Evolutionary conservation across 1,284 basidiomycete species (phyloP).

Genomic region (Puccinia sorghi): DNA sequence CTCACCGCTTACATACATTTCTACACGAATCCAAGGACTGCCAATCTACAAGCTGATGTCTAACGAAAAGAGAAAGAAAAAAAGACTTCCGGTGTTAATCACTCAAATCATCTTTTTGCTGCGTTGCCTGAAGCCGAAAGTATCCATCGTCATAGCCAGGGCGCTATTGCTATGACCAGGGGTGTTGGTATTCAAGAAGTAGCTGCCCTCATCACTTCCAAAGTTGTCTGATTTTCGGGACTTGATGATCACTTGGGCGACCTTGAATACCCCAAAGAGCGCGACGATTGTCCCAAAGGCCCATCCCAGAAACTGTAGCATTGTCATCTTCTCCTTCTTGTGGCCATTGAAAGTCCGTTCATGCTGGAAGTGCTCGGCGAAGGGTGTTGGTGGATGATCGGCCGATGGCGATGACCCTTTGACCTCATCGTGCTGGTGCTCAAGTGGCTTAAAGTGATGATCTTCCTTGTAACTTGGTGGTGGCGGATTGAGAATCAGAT

Average conservation of each 20-base stretch:
- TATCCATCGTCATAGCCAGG: constrained; percentile 34
- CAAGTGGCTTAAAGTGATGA: constrained; percentile 41
- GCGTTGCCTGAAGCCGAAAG: constrained; percentile 38
- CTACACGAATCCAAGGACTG: constrained; percentile 9
- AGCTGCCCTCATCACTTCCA: constrained; percentile 43
- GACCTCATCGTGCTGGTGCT: constrained; percentile 33
- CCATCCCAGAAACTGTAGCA: constrained; percentile 8
- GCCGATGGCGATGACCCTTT: constrained; percentile 8
- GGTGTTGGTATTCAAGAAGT: constrained; percentile 25
- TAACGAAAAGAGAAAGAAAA: background rate
- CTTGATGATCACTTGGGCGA: constrained; percentile 10
- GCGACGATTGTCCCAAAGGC: background rate
- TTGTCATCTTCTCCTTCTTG: constrained; percentile 14
- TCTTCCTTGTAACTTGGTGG: constrained; percentile 7
- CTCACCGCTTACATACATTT: constrained; percentile 15
- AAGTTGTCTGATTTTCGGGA: constrained; percentile 14
- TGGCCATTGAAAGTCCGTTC: background rate
- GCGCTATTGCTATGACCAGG: constrained; percentile 13
- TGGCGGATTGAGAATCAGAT: constrained; percentile 32
- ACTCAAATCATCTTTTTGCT: constrained; percentile 47
- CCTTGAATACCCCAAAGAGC: constrained; percentile 8
- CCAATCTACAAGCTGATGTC: constrained; percentile 10
- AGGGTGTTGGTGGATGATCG: constrained; percentile 5
- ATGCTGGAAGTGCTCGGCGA: background rate
- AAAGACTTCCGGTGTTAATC: background rate